Evolutionary conservation across 2,329 filamentous ascomycete species (phyloP).

Genomic region (Scedosporium apiospermum): DNA sequence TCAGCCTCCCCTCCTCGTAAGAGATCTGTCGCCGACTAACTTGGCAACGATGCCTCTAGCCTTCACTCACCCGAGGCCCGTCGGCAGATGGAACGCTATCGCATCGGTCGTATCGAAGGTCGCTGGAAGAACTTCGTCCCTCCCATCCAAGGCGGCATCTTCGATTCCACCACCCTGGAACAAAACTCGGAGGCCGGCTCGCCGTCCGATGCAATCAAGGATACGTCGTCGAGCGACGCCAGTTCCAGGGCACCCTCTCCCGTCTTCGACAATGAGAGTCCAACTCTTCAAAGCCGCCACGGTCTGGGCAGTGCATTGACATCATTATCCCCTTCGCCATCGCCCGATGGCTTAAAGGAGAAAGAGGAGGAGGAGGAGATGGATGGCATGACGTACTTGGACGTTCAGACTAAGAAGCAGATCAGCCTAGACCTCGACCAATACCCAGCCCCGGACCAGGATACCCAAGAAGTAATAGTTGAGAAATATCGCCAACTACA

Average conservation of each 20-base stretch:
- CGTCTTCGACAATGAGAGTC: constrained; percentile 32
- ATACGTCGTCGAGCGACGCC: constrained; percentile 30
- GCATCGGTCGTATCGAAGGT: constrained; percentile 74
- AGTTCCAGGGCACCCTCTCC: constrained; percentile 45
- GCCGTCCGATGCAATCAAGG: constrained; percentile 11
- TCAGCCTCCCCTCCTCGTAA: background rate
- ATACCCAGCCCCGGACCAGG: constrained; percentile 68
- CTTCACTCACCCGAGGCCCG: constrained; percentile 74
- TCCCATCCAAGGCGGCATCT: constrained; percentile 82
- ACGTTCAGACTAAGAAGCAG: constrained; percentile 64
- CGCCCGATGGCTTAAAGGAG: background rate
- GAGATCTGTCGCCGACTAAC: constrained; percentile 3
- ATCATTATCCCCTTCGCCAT: constrained; percentile 21
- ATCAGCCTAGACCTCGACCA: constrained; percentile 64
- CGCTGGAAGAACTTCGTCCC: constrained; percentile 82
- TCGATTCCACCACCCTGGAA: constrained; percentile 33
- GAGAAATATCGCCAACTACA: constrained; percentile 74
- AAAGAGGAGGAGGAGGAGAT: constrained; percentile 29
- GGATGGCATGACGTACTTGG: constrained; percentile 56
- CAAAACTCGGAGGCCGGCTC: constrained; percentile 21
- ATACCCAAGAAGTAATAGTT: constrained; percentile 67
- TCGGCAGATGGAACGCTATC: constrained; percentile 68
- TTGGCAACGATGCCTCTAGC: constrained; percentile 33
- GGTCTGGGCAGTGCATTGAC: background rate
- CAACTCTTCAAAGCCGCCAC: background rate